Evolutionary conservation across 2,329 filamentous ascomycete species (phyloP), one percentile per base, ranked within the genome.

Genomic region (Exophiala viscosa): DNA sequence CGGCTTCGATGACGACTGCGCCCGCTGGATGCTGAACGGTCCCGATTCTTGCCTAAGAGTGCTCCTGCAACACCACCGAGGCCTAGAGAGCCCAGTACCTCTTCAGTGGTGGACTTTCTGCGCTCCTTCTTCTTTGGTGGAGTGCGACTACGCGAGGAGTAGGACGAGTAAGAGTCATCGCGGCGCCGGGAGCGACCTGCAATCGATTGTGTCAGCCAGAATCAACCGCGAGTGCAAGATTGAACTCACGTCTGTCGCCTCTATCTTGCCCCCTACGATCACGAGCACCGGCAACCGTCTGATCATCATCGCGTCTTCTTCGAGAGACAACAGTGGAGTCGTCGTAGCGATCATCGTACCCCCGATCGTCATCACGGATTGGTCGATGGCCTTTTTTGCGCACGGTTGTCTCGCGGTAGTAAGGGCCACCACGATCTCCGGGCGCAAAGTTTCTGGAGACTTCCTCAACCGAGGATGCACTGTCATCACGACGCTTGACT

Each of bases 401-500:
- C 40, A 66, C 65, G 7, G 67, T 65, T 41, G 65, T 61, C 32
- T 62, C 61, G 34, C 66, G 63, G 49, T 60, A 64, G 42, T 62
- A 49, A n/a, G 62, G 68, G 50, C 70, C 67, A 48, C 60, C 65
- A 51, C 69, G 68, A 34, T 79, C 83, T 5, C 85, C 86, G 5
- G 89, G 88, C 31, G 88, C 88, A 64, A 95, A 95, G 62, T 95
- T 88, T 61, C 90, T 84, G 59, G 83, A 83, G 55, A 95, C 83
- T 71, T 95, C 88, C 72, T 96, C 91, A 66, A 95, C 72, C 2
- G 85, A 85, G 20, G 86, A 73, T 41, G 85, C 84, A 69, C 86
- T 90, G 64, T 90, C 86, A 67, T 91, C 85, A 59, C 86, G 84
- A 14, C 45, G 74, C 67, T 50, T 58, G 34, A 61, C 57, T 34